phyloP scores from a whole-genome alignment of 768 basidiomycete genomes.

The Pleurotus citrinopileatus region DNA sequence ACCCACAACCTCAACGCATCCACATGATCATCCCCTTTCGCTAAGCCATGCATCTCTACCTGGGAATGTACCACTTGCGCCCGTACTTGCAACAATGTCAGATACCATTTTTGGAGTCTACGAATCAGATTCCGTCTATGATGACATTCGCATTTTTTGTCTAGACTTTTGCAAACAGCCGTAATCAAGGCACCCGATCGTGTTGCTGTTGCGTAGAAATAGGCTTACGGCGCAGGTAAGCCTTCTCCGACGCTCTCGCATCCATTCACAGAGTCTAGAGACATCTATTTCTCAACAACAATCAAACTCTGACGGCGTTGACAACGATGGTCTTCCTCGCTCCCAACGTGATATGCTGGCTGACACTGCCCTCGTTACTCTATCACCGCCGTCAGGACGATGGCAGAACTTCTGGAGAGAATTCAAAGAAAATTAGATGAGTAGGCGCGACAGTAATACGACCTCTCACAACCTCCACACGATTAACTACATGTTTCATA shows the following conservation, averaged over 20 bases:
- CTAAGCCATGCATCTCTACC: not conserved
- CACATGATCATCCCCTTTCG: conserved; percentile 3
- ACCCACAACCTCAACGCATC: conserved; percentile 18
- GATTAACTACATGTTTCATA: too few relatives aligned
- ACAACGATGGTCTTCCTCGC: conserved; percentile 8
- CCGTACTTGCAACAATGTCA: conserved; percentile 63
- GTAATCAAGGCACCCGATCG: conserved; percentile 61
- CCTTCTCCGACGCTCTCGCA: not conserved
- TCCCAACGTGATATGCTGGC: too few relatives aligned
- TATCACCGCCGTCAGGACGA: conserved; percentile 13
- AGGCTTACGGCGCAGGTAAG: conserved; percentile 33
- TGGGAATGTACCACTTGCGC: conserved; percentile 15
- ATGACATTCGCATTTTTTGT: too few relatives aligned
- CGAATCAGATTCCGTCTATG: too few relatives aligned
- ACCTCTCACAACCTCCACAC: conserved; percentile 6
- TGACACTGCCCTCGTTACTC: not conserved
- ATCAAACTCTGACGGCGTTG: too few relatives aligned
- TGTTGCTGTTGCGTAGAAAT: conserved; percentile 51
- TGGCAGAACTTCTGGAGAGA: conserved; percentile 49
- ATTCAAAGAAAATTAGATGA: too few relatives aligned
- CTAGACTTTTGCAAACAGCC: too few relatives aligned
- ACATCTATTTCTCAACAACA: too few relatives aligned
- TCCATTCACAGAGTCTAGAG: not conserved
- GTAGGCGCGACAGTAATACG: conserved; percentile 21
- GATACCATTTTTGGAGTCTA: too few relatives aligned